Evolutionary conservation across 331 rosid genomes (phyloP).

Genomic region (Malus hybrid): DNA sequence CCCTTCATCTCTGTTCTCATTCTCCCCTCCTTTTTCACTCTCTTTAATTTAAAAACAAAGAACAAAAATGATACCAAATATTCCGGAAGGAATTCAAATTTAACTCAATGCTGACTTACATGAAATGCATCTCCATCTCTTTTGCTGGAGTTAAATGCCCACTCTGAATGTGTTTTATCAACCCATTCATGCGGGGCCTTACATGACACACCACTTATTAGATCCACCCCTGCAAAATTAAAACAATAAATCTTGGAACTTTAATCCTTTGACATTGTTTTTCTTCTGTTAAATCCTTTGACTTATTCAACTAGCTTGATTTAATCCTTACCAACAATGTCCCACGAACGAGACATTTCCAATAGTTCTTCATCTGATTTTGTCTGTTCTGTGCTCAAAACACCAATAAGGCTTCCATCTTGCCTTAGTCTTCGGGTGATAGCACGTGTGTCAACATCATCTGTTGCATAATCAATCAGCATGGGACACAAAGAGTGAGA

Average conservation of each 20-base stretch:
- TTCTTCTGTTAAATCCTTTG: not conserved
- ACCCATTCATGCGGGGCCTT: constrained; percentile 70
- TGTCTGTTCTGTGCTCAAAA: constrained; percentile 70
- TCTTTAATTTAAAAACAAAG: not conserved
- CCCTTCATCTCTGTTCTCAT: not conserved
- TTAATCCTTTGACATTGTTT: not conserved
- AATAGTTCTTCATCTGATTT: constrained; percentile 70
- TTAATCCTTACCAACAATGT: constrained; percentile 68
- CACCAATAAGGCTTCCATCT: constrained; percentile 90
- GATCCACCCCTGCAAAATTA: constrained; percentile 57
- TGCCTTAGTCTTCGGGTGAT: constrained; percentile 38
- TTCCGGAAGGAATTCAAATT: not conserved
- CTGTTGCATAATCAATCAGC: constrained; percentile 35
- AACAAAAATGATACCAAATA: not conserved
- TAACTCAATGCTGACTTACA: constrained; percentile 30
- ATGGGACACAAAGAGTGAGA: not conserved
- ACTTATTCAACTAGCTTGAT: not conserved
- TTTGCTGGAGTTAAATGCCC: constrained; percentile 46
- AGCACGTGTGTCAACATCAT: constrained; percentile 53
- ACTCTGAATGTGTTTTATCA: constrained; percentile 50
- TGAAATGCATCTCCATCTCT: constrained; percentile 38
- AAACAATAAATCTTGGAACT: not conserved
- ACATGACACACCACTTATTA: constrained; percentile 85
- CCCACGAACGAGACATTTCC: constrained; percentile 71
- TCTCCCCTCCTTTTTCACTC: not conserved